Conservation (phyloP, 192 early-diverging fungal species). For the Coemansia sp. region DNA sequence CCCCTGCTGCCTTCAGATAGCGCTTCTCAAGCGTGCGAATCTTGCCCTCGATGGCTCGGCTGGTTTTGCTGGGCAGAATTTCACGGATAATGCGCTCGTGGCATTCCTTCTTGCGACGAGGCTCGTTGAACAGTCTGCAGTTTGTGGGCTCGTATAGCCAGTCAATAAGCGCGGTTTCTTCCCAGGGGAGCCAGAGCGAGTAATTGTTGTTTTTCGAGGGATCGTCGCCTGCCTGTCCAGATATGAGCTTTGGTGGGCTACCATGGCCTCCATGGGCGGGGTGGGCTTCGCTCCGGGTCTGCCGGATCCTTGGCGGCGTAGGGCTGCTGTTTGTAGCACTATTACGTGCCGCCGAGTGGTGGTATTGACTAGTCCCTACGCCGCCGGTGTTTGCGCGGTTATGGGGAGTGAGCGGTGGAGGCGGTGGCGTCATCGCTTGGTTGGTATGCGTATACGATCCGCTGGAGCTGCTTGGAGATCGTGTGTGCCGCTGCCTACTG, state of each 20-base stretch:
- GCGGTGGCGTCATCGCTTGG: slow-evolving; percentile 11
- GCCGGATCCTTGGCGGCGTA: slow-evolving; percentile 36
- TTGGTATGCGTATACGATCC: slow-evolving; percentile 8
- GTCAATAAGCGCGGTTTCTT: slow-evolving; percentile 42
- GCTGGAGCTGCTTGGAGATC: slow-evolving; percentile 23
- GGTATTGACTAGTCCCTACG: slow-evolving; percentile 12
- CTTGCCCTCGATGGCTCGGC: slow-evolving; percentile 54
- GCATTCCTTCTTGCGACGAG: slow-evolving; percentile 54
- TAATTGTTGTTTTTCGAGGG: slow-evolving; percentile 27
- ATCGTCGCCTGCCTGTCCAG: slow-evolving; percentile 13
- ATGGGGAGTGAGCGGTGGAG: slow-evolving; percentile 10
- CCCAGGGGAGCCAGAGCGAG: slow-evolving; percentile 51
- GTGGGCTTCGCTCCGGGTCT: slow-evolving; percentile 35
- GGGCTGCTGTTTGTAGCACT: neutral
- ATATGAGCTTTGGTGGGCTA: neutral
- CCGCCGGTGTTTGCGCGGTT: slow-evolving; percentile 19
- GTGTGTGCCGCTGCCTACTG: slow-evolving; percentile 1
- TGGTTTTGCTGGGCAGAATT: slow-evolving; percentile 47
- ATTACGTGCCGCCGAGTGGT: neutral
- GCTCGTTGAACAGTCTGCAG: slow-evolving; percentile 50
- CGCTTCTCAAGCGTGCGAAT: slow-evolving; percentile 53
- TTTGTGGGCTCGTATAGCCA: slow-evolving; percentile 52
- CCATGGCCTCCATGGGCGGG: neutral
- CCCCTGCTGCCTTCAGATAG: slow-evolving; percentile 33
- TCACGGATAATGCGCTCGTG: slow-evolving; percentile 53